A percentile compares a stretch with the other conserved stretches of the same genome.
Conservation (phyloP, 495 filamentous ascomycete species). For the Neurospora sp. region DNA sequence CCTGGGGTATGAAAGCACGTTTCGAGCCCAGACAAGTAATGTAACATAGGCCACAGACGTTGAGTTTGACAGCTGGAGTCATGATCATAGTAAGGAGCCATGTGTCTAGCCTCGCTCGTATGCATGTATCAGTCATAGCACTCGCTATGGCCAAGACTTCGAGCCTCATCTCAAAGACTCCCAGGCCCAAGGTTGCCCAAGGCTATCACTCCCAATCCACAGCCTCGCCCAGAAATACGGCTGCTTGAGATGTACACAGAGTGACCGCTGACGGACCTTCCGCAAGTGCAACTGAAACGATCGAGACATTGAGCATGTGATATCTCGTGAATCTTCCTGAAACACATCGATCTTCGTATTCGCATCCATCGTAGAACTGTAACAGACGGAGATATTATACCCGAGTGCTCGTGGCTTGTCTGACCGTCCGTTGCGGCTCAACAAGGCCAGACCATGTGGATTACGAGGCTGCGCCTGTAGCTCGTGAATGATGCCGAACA, state of each 20-base stretch:
- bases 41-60: no score
- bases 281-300: conserved; percentile 43
- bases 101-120: background rate
- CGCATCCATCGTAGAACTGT: background rate
- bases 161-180: background rate
- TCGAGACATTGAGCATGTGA: conserved; percentile 49
- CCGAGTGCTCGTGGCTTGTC: conserved; percentile 12
- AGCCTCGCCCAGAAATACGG: background rate
- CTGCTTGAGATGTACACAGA: background rate
- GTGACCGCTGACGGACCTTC: conserved; percentile 21
- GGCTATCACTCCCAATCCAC: background rate
- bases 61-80: background rate
- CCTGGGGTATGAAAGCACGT: no score
- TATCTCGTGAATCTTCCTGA: conserved; percentile 54
- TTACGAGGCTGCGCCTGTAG: background rate
- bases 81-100: background rate
- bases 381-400: background rate
- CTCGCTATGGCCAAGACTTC: background rate
- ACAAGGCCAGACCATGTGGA: background rate
- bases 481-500: background rate
- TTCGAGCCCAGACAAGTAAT: no score
- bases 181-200: background rate
- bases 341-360: conserved; percentile 48
- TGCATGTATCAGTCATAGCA: background rate
- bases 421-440: background rate